Percentiles rank a stretch among this genome's conserved stretches.
Conservation (phyloP, 768 basidiomycete genomes). For the Boletus subcaerulescens region DNA sequence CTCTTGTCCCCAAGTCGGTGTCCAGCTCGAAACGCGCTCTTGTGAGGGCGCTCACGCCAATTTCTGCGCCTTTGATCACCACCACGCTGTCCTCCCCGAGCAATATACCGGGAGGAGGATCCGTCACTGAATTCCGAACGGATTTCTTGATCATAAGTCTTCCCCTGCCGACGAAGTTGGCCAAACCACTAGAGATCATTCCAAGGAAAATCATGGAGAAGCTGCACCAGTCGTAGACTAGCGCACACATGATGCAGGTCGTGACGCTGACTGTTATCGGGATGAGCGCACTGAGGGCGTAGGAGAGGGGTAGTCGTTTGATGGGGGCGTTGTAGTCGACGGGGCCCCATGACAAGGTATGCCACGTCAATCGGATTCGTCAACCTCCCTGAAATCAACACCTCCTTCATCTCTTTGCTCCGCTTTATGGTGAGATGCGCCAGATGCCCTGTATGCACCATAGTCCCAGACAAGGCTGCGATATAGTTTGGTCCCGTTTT, state of each 20-base stretch:
- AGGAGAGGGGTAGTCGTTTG: constrained; percentile 1
- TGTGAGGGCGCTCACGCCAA: constrained; percentile 25
- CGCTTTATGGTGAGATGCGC: constrained; percentile 20
- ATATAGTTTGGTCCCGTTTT: constrained; percentile 27
- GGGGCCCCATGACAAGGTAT: constrained; percentile 10
- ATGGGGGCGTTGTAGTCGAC: constrained; percentile 6
- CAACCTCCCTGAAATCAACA: constrained; percentile 19
- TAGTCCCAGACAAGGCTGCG: constrained; percentile 25
- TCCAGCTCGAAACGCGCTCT: constrained; percentile 25
- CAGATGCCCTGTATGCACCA: constrained; percentile 20
- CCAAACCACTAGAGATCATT: constrained; percentile 27
- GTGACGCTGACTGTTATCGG: constrained; percentile 22
- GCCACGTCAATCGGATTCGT: constrained; percentile 17
- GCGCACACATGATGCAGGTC: constrained; percentile 21
- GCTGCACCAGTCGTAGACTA: constrained; percentile 30
- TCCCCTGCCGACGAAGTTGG: constrained; percentile 27
- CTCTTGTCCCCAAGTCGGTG: neutral
- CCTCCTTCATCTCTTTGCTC: constrained; percentile 6
- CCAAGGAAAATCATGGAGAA: constrained; percentile 32
- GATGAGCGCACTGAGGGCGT: constrained; percentile 13
- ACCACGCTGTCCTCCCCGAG: constrained; percentile 16
- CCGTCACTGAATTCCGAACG: constrained; percentile 12
- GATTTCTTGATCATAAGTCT: constrained; percentile 17
- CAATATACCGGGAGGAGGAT: constrained; percentile 25
- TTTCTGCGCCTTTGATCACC: constrained; percentile 26